Evolutionary conservation across 257 asterid genomes (phyloP), one percentile per base, ranked within the genome.

Genomic region (Apocynum venetum): DNA sequence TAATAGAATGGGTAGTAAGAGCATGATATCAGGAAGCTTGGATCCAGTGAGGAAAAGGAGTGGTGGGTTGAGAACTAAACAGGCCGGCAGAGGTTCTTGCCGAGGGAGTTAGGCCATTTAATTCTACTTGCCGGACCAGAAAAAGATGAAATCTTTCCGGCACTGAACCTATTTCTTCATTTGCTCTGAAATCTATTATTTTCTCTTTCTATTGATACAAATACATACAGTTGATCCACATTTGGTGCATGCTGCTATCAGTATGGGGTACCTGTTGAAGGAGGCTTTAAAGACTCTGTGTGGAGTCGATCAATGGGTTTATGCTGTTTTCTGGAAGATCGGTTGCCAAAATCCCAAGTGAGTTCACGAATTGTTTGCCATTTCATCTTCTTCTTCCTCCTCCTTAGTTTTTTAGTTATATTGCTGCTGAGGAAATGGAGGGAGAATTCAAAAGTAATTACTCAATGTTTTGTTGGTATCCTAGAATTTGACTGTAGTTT

Each of bases 1-100:
- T 61, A 76, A 36, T 74, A 88, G 86, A 88, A 91, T 94, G 98
- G 91, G 74, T 77, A 84, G 88, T 88, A 83, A 80, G 88, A 80
- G 80, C 73, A 78, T 78, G 80, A 44, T 82, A 80, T 82, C 87
- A 17, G 91, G 82, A 57, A 92, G 81, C 83, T 88, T 94, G 97
- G 98, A 92, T 86, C 98, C 97, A 76, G 92, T 82, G 83, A 92
- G 98, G 84, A 89, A 88, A 78, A 89, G 95, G 75, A 91, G 97
- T 80, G 97, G 97, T 86, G 98, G 98, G 51, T 84, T 94, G 87
- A 89, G 98, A 88, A 91, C 98, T 13, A 91, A 92, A 87, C 98
- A 94, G 74, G 98, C 98, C 74, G 98, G 98, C 56, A 92, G 98
- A 68, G 97, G 96, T n/a, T 94, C 98, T 87, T 94, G 97, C 85